phyloP scores from a whole-genome alignment of 2,329 filamentous ascomycete species.

The Exophiala xenobiotica region DNA sequence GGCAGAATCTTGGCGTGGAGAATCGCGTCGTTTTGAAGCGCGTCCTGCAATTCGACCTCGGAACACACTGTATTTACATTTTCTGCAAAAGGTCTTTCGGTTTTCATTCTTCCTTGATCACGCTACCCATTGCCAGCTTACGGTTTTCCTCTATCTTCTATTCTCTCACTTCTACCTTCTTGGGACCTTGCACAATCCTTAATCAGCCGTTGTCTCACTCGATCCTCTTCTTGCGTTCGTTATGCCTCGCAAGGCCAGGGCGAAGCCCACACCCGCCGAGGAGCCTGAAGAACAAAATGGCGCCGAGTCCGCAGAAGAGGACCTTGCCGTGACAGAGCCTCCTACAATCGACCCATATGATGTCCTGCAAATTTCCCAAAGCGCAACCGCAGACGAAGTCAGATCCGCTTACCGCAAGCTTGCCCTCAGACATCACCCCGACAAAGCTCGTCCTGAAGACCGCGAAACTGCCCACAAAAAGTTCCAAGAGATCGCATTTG shows the following conservation, averaged over 20 bases:
- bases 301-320: conserved; percentile 41
- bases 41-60: not conserved
- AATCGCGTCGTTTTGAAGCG: not conserved
- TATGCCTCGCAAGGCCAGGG: conserved; percentile 25
- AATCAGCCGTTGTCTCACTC: not conserved
- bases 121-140: not conserved
- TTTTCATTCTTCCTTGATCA: not conserved
- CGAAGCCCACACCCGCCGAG: conserved; percentile 11
- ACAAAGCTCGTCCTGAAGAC: conserved; percentile 70
- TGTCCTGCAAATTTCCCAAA: conserved; percentile 68
- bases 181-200: not conserved
- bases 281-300: conserved; percentile 1
- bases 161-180: not conserved
- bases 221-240: not conserved
- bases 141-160: not conserved
- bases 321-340: conserved; percentile 57
- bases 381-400: conserved; percentile 74
- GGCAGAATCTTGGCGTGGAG: too few species aligned
- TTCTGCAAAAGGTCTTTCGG: too few species aligned
- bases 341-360: conserved; percentile 76
- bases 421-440: conserved; percentile 79
- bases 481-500: conserved; percentile 90
- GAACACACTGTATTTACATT: too few species aligned
- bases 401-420: conserved; percentile 84
- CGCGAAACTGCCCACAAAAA: conserved; percentile 72